Evolutionary conservation across 73 alveolate genomes (phyloP).

Genomic region (Uronychia setigera): DNA sequence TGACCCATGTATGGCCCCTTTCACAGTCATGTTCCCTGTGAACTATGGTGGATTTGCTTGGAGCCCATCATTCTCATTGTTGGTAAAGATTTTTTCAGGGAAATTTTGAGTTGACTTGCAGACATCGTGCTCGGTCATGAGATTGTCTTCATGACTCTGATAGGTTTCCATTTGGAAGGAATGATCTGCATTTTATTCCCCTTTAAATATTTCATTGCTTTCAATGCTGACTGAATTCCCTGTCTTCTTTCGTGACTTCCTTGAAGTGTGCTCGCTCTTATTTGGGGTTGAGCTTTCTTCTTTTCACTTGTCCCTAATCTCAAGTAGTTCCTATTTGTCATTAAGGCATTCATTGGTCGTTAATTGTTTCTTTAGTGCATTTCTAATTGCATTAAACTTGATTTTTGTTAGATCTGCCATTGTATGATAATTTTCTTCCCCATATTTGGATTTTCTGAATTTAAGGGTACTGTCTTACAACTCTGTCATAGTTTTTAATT

Average conservation of each 20-base stretch:
- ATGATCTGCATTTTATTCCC: background rate
- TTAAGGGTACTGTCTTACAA: background rate
- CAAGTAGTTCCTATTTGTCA: background rate
- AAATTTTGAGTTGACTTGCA: background rate
- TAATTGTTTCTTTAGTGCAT: background rate
- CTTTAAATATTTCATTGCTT: background rate
- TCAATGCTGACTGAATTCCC: background rate
- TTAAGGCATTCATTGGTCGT: background rate
- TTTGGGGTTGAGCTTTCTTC: background rate
- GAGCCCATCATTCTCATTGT: background rate
- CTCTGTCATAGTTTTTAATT: background rate
- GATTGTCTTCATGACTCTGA: background rate
- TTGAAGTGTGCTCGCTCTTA: background rate
- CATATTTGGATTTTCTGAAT: background rate
- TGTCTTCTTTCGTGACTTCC: background rate
- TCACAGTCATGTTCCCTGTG: too few species aligned
- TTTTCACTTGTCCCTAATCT: background rate
- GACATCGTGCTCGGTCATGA: background rate
- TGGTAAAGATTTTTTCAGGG: background rate
- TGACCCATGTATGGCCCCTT: too few species aligned
- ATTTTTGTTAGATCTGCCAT: background rate
- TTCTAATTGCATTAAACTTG: background rate
- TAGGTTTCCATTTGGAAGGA: background rate
- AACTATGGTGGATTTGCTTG: too few species aligned
- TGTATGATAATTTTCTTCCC: background rate